These are phyloP conservation scores for Phytopythium oedochilum DNA, from an alignment of 352 stramenopile genomes.

Conservation along the genomic window DNA sequence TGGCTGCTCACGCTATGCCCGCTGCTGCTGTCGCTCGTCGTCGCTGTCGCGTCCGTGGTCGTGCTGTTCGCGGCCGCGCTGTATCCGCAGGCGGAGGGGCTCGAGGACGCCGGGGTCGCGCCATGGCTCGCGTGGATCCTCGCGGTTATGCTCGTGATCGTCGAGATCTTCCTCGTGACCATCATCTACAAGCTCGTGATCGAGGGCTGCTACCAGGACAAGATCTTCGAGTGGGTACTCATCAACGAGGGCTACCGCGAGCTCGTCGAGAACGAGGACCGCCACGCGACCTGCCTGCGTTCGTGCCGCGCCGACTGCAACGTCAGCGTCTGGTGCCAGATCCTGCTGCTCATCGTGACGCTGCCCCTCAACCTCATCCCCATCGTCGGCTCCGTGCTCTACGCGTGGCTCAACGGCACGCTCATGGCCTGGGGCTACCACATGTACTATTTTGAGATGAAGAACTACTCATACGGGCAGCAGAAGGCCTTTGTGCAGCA, in stretches of 20 bases:
- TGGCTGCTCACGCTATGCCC: constrained; percentile 44
- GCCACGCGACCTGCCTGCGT: constrained; percentile 30
- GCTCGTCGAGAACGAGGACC: constrained; percentile 29
- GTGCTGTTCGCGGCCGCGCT: constrained; percentile 35
- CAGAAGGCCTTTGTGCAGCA: constrained; percentile 40
- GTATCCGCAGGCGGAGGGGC: constrained; percentile 31
- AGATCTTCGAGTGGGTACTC: constrained; percentile 48
- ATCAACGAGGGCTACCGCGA: constrained; percentile 30
- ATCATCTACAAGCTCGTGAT: constrained; percentile 48
- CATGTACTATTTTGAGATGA: constrained; percentile 63
- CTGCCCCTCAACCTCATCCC: constrained; percentile 55
- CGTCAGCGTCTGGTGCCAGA: constrained; percentile 34
- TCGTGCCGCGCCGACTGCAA: constrained; percentile 38
- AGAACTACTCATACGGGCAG: constrained; percentile 35
- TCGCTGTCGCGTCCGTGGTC: constrained; percentile 35
- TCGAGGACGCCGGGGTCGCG: constrained; percentile 30
- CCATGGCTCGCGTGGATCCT: constrained; percentile 39
- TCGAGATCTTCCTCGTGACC: constrained; percentile 50
- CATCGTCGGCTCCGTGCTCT: constrained; percentile 37
- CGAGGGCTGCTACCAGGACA: constrained; percentile 44
- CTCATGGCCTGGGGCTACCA: constrained; percentile 56
- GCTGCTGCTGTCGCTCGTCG: constrained; percentile 37
- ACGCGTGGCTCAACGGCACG: constrained; percentile 46
- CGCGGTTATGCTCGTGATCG: constrained; percentile 42
- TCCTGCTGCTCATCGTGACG: constrained; percentile 37